Evolutionary conservation across 179 eudicot species (phyloP), one percentile per base, ranked within the genome.

Genomic region (Amaranthus tricolor): DNA sequence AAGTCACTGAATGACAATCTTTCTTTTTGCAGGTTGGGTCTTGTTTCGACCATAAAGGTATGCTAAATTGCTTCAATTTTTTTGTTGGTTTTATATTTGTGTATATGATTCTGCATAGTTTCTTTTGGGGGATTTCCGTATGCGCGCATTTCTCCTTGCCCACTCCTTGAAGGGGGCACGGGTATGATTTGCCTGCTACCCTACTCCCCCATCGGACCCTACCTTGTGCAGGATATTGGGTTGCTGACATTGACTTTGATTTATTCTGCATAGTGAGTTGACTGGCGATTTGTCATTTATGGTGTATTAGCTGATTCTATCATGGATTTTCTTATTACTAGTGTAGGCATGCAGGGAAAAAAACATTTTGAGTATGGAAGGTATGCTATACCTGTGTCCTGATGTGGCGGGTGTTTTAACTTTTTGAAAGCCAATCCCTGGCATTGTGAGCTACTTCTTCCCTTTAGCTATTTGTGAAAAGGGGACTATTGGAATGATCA

Each of bases 21-120:
- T 54, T 69, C 19, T 6, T 69, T 47, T 53, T 69, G 61, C 92
- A 91, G 97, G 93, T 81, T 91, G 93, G 95, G 92, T 66, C 95
- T 91, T 67, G 97, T 90, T 79, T 85, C 95, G 74, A 87, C 95
- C 14, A 90, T 91, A 67, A 90, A 91, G 97, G 97, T 91, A 86
- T 62, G 62, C 15, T 54, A 40, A 69, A 16, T 54, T 53, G 72
- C 59, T 50, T 12, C 13, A 53, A 53, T 53, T 15, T 62, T 77
- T 14, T 59, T 64, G 44, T 51, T 21, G 11, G 40, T 52, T 47
- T 14, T 56, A 69, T 8, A 15, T 63, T 6, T 54, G 15, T 47
- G 12, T 69, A 21, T 14, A 60, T 15, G 51, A 6, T 21, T 52
- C 31, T 51, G 9, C 40, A 19, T 24, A 50, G 24, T 21, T n/a